Evolutionary conservation across 163 green algal genomes (phyloP).

Genomic region (Chlorella variabilis): DNA sequence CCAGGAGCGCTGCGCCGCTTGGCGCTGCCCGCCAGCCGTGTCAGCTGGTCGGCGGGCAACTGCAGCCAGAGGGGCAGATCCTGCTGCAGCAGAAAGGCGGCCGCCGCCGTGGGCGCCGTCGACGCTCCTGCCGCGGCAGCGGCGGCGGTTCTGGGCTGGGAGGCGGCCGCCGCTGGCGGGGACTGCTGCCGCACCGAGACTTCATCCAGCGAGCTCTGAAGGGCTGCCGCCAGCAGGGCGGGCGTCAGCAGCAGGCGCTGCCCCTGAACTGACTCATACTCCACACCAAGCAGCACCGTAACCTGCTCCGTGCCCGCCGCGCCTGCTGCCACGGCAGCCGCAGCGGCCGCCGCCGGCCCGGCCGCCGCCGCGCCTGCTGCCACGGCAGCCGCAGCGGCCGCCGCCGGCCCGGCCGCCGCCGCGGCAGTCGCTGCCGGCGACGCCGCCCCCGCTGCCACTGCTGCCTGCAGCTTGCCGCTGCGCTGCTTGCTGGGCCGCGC

Average conservation of each 20-base stretch:
- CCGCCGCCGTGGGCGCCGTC: background rate
- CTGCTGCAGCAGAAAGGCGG: constrained; percentile 10
- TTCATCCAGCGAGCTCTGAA: background rate
- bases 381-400: background rate
- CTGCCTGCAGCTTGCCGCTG: background rate
- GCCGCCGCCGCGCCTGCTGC: background rate
- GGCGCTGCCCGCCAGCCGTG: background rate
- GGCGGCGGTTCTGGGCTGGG: background rate
- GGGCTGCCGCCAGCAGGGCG: background rate
- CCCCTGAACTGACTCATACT: constrained; percentile 19
- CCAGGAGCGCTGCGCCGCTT: background rate
- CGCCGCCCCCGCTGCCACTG: background rate
- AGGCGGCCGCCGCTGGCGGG: background rate
- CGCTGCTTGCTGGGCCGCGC: constrained; percentile 5
- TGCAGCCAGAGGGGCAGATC: constrained; percentile 29
- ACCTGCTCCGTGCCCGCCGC: background rate
- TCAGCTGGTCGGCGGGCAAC: constrained; percentile 20
- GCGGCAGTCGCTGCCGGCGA: background rate
- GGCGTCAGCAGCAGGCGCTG: constrained; percentile 33
- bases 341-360: background rate
- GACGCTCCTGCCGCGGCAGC: background rate
- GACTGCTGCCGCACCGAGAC: constrained; percentile 28
- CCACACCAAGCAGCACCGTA: constrained; percentile 1
- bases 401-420: background rate
- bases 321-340: background rate